A percentile compares a stretch with the other conserved stretches of the same genome.
phyloP scores from a whole-genome alignment of 2,329 filamentous ascomycete species.

The Penicillium oxalicum region DNA sequence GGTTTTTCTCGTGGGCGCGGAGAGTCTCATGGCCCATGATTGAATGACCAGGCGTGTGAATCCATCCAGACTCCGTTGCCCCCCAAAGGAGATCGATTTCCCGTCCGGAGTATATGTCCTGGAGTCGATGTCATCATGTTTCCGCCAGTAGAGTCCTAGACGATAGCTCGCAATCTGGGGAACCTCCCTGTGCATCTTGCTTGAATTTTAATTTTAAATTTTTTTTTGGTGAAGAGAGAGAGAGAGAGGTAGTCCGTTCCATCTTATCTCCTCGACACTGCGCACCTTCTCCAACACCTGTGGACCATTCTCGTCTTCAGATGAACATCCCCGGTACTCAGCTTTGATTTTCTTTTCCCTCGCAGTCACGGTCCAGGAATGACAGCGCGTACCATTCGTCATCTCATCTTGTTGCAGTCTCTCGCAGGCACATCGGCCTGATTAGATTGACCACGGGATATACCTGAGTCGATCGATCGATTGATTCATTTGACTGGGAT shows the following conservation, averaged over 20 bases:
- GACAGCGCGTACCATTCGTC: constrained; percentile 26
- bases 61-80: not conserved
- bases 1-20: too few species aligned
- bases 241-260: not conserved
- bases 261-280: too few species aligned
- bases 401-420: constrained; percentile 27
- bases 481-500: not conserved
- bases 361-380: constrained; percentile 17
- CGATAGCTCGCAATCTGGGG: not conserved
- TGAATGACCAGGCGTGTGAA: too few species aligned
- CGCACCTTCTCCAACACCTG: too few species aligned
- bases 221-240: not conserved
- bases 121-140: constrained; percentile 16
- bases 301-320: too few species aligned
- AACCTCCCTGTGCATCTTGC: not conserved
- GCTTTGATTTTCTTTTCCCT: not conserved
- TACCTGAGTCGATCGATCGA: not conserved
- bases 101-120: not conserved
- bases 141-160: not conserved
- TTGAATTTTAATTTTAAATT: too few species aligned
- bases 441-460: not conserved
- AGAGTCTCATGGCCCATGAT: too few species aligned
- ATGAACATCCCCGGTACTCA: not conserved
- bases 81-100: too few species aligned
- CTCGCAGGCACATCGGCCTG: constrained; percentile 19